Evolutionary conservation across 768 basidiomycete genomes (phyloP), one percentile per base, ranked within the genome.

Genomic region (Pulveroboletus sp.): DNA sequence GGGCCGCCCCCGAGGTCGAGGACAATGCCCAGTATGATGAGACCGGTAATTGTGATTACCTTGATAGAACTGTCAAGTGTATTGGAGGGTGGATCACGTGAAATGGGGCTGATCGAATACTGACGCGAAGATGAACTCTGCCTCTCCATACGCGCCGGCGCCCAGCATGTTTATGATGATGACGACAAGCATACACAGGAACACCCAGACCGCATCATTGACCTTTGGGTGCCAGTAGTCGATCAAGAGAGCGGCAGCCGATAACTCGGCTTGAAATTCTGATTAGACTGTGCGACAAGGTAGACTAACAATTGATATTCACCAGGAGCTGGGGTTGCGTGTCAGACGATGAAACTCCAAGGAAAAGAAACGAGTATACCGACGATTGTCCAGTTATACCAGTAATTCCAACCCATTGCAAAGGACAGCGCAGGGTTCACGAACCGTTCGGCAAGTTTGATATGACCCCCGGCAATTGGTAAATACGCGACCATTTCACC

Each of bases 1-100:
- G 92, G 93, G 3, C 89, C 93, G 50, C 91, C 93, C 54, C 94
- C 94, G 35, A 92, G 82, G 63, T 93, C 90, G 54, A 95, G 72
- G 27, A 94, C 73, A 7, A 84, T 73, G 9, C 83, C 83, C n/a
- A 85, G 62, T 53, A 85, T 81, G 45, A 83, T 83, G 31, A 82
- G 73, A 50, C 85, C 89, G 4, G 75, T 77, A 56, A 93, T 88
- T 0, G 88, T 86, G 53, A 94, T 68, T n/a, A 95, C 87, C 68
- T 94, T 94, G 72, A 95, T 90, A 8, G 88, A 90, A 5, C 80
- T 70, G 38, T 20, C 43, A 12, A 24, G 20, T 5, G 5, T 0
- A 13, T 56, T 23, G 27, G 37, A 24, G 22, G 53, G 16, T 0
- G 30, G 31, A 43, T n/a, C 35, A 30, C 27, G 12, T 29, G 27